A percentile compares a stretch with the other conserved stretches of the same genome.
These are phyloP conservation scores for Phanerodontia chrysosporium DNA, from an alignment of 768 basidiomycete genomes.

Conservation along the genomic window DNA sequence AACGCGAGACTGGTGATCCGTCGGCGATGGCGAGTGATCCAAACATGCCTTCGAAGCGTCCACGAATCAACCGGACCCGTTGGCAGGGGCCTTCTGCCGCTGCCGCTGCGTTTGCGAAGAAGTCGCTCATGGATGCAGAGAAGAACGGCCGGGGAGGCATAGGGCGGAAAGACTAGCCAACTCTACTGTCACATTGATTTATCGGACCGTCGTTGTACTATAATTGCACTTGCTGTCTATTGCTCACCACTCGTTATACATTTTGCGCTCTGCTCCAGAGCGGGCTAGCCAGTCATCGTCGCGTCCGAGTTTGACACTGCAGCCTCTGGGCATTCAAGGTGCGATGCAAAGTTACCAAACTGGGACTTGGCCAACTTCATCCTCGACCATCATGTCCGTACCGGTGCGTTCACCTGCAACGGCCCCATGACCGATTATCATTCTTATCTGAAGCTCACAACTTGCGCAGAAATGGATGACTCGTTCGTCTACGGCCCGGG, in stretches of 20 bases:
- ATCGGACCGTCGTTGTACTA: background rate
- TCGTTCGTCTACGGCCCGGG: too few species aligned
- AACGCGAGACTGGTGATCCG: conserved; percentile 49
- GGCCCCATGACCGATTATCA: too few species aligned
- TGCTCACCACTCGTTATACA: background rate
- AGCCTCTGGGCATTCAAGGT: too few species aligned
- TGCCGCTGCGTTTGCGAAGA: background rate
- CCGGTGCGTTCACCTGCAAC: too few species aligned
- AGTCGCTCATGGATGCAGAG: background rate
- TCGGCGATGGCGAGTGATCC: conserved; percentile 34
- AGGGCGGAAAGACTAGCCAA: background rate
- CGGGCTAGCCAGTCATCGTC: too few species aligned
- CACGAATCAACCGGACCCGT: conserved; percentile 52
- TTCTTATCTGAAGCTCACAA: too few species aligned
- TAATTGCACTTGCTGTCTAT: background rate
- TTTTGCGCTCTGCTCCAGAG: too few species aligned
- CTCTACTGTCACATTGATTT: background rate
- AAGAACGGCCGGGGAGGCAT: background rate
- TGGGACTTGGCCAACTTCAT: background rate
- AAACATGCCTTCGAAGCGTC: conserved; percentile 51
- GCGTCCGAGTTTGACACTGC: too few species aligned
- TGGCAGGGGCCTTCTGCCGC: conserved; percentile 24
- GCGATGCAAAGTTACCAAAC: background rate
- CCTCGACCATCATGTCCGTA: background rate
- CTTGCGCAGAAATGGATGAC: too few species aligned